Base-by-base conservation (phyloP, 352 stramenopile genomes). In the Phytophthora podocarpi region DNA sequence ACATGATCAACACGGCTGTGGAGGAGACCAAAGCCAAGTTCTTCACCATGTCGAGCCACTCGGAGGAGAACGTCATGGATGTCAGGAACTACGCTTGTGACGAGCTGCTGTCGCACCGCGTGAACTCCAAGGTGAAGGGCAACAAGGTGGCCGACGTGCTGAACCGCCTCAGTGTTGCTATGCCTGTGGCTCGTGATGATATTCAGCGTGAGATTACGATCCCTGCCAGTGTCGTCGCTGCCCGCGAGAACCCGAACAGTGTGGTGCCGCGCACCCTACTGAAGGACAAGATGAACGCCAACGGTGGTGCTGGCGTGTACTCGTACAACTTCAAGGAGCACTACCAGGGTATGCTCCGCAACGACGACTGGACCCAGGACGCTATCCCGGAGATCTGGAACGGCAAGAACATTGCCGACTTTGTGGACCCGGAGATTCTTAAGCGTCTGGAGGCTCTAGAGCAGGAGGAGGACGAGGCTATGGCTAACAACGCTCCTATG, bases 401-500 rank as follows among this genome's bases (percentile, higher is more conserved):
- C 76, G 98, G 98, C 60, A 99, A 99, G 81, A 99, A 99, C 78
- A 96, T 99, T 84, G 89, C 93, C 42, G 98, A 99, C 76, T 99
- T 98, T 76, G 86, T 99, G 43, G 98, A 99, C 69, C 85, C 96
- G 8, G 97, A 99, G 31, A 99, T 99, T 72, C 90, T 98, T 40
- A 95, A 93, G 51, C 97, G 96, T 62, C 87, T 99, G 28, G 90
- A 93, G 13, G 85, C 90, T 32, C 79, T 99, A 40, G 98, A 99
- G 79, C 70, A 92, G 50, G 97, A 99, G 71, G 98, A 99, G 72
- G 96, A 99, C 48, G 93, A 98, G 60, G 78, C 96, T 30, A 86
- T 98, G 76, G 87, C 83, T 10, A 97, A 98, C 69, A 82, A 94
- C 8, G 80, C 78, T 12, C 89, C 96, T 62, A 90, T 98, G 67